phyloP scores from a whole-genome alignment of 306 rosid genomes.

The Myrica gale region DNA sequence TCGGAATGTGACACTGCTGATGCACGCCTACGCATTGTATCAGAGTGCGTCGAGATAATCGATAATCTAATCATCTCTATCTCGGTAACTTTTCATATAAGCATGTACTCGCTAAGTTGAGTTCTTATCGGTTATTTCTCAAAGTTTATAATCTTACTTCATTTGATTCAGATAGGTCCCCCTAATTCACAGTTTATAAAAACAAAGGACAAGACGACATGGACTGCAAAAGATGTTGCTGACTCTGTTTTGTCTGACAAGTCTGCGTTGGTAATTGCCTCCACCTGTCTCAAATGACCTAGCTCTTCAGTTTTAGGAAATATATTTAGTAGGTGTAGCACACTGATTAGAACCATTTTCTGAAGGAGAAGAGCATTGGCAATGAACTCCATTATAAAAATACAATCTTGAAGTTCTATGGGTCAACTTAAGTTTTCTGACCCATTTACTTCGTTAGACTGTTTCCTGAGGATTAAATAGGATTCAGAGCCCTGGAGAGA shows the following conservation, averaged over 20 bases:
- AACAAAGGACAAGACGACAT: slow-evolving; percentile 70
- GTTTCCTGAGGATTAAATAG: not conserved
- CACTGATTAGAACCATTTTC: not conserved
- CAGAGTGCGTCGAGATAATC: slow-evolving; percentile 81
- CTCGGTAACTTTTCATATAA: slow-evolving; percentile 57
- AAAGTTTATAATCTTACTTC: slow-evolving; percentile 35
- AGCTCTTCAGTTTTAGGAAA: not conserved
- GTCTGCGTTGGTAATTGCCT: slow-evolving; percentile 71
- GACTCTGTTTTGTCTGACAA: slow-evolving; percentile 95
- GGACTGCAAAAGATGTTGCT: slow-evolving; percentile 90
- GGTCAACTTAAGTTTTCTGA: not conserved
- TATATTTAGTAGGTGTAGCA: not conserved
- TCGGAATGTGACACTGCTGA: slow-evolving; percentile 58
- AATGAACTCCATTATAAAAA: not conserved
- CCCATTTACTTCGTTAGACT: not conserved
- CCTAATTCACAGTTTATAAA: slow-evolving; percentile 72
- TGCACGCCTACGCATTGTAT: slow-evolving; percentile 93
- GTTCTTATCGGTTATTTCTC: slow-evolving; percentile 16
- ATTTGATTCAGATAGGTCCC: slow-evolving; percentile 84
- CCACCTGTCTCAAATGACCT: not conserved
- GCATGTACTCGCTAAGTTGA: slow-evolving; percentile 14
- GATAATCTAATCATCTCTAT: slow-evolving; percentile 88
- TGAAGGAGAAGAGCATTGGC: not conserved
- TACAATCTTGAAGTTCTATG: not conserved
- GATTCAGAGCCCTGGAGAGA: not conserved